Base-by-base conservation (phyloP, 1,139 yeast genomes). In the Hyphopichia khmerensis region DNA sequence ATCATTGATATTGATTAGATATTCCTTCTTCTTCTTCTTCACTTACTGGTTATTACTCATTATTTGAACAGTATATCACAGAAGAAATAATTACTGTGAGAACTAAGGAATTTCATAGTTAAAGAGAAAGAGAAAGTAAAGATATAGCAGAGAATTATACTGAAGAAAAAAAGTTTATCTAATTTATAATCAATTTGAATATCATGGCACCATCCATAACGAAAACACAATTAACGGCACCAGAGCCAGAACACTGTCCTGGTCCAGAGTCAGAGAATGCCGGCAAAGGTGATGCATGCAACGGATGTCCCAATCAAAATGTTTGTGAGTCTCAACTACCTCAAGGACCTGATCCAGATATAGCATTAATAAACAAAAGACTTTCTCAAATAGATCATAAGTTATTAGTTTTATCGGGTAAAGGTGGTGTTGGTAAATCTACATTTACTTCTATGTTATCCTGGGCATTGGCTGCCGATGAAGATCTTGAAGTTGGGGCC, bases 371-470 rank as follows among this genome's bases (percentile, higher is more conserved):
- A 40, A 82, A 81, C 35, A 77, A 79, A 39, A 76, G 93, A 43
- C 67, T 93, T 44, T 62, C 78, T 2, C 75, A 77, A 40, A 86
- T 95, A 24, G 76, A 82, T 50, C 98, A 93, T 48, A 93, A 93
- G 64, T 69, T 93, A 1, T 69, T 93, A 33, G 96, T 95, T 0
- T 70, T 93, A 4, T 87, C 96, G 1, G 99, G 99, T 11, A 93
- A 93, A 66, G 99, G 99, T 15, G 99, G 99, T 14, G 99, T 93
- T 2, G 99, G 99, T 0, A 93, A 93, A 62, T 88, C 96, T 1
- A 95, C 99, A 0, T 91, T 93, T 60, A 87, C 98, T 0, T 81
- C 96, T 10, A 87, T 93, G 95, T 74, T 93, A 18, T 82, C 96
- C 14, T 93, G 98, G 96, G 97, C 97, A 0, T 67, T 93, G 35